These are phyloP conservation scores for Capsicum baccatum DNA, from an alignment of 257 asterid genomes.

Conservation along the genomic window DNA sequence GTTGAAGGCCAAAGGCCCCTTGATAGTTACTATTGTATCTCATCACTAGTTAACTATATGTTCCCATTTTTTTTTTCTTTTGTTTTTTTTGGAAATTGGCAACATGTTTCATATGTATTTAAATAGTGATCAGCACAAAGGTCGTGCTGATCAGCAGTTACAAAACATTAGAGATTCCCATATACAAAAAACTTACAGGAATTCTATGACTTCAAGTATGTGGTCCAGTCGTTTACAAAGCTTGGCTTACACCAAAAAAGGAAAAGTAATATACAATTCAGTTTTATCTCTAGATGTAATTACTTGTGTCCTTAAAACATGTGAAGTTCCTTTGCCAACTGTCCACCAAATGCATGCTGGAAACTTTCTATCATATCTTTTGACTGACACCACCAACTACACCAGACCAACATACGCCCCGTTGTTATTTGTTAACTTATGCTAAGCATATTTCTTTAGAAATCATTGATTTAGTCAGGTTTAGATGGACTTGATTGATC, in stretches of 20 bases:
- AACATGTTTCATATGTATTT: neutral
- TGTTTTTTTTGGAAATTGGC: neutral
- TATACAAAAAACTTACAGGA: neutral
- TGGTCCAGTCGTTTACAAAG: neutral
- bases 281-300: neutral
- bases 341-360: slow-evolving; percentile 18
- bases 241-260: neutral
- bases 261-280: neutral
- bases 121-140: no score
- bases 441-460: neutral
- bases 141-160: neutral
- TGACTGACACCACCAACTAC: slow-evolving; percentile 11
- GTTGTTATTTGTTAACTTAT: slow-evolving; percentile 21
- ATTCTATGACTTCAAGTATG: neutral
- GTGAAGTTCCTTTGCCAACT: slow-evolving; percentile 9
- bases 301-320: slow-evolving; percentile 7
- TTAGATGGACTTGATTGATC: neutral
- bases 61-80: no score
- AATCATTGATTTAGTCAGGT: neutral
- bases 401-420: neutral
- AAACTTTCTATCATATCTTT: slow-evolving; percentile 13
- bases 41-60: neutral
- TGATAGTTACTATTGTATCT: neutral
- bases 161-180: neutral
- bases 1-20: neutral